phyloP scores from a whole-genome alignment of 2,329 filamentous ascomycete species.

The Coniochaeta ligniaria region DNA sequence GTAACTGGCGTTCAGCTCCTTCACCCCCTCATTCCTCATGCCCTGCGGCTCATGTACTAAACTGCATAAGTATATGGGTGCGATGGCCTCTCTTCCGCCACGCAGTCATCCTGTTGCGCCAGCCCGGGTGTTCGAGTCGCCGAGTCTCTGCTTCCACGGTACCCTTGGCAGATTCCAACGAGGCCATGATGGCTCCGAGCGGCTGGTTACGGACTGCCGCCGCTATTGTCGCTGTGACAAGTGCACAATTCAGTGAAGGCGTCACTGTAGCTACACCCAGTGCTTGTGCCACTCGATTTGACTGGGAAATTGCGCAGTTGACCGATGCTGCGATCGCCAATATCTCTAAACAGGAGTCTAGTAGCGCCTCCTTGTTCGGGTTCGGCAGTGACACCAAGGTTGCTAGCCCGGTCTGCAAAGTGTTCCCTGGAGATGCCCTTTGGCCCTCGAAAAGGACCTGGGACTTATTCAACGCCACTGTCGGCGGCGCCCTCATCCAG shows the following conservation, averaged over 20 bases:
- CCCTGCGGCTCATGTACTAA: not conserved
- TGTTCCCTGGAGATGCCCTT: conserved; percentile 37
- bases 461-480: conserved; percentile 41
- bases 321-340: conserved; percentile 11
- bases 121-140: not conserved
- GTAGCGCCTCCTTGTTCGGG: not conserved
- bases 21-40: not conserved
- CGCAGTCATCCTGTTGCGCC: not conserved
- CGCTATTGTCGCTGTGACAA: not conserved
- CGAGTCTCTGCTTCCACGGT: not conserved
- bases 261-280: not conserved
- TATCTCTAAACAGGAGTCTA: conserved; percentile 5
- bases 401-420: conserved; percentile 9
- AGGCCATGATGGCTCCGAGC: not conserved
- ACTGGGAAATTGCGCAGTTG: conserved; percentile 13
- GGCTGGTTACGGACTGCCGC: not conserved
- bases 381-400: not conserved
- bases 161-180: not conserved
- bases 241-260: not conserved
- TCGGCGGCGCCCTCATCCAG: conserved; percentile 42
- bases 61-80: not conserved
- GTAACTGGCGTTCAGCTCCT: not conserved
- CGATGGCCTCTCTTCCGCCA: not conserved
- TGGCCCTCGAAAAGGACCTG: conserved; percentile 44
- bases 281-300: conserved; percentile 9